phyloP scores from a whole-genome alignment of 768 basidiomycete genomes.

The Hericium erinaceus region DNA sequence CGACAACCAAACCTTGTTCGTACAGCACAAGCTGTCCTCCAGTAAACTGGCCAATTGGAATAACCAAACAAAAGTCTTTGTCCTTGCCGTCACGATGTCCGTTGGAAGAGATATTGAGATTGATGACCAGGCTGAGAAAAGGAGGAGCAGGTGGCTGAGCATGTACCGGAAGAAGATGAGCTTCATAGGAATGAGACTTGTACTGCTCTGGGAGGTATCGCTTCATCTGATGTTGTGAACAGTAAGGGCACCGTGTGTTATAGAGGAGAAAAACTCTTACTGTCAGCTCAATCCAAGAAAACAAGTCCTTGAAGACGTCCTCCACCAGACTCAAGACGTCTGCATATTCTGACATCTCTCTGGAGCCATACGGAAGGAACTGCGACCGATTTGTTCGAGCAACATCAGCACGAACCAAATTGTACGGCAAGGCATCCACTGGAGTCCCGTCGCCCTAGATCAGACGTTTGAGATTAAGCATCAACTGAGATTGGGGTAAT shows the following conservation, averaged over 20 bases:
- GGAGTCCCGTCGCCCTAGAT: background rate
- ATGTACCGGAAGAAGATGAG: background rate
- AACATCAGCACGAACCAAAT: background rate
- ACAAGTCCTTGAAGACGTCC: background rate
- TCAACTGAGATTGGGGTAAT: too few species aligned
- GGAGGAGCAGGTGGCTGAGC: background rate
- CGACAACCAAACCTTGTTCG: background rate
- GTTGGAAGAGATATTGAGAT: background rate
- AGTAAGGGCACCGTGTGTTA: too few species aligned
- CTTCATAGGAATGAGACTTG: background rate
- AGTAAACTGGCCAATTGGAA: background rate
- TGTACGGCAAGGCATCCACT: background rate
- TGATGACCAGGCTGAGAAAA: background rate
- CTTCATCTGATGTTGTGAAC: background rate
- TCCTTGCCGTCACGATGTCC: background rate
- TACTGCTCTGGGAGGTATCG: background rate
- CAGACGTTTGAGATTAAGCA: background rate
- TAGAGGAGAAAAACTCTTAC: background rate
- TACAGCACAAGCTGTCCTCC: background rate
- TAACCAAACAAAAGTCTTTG: background rate
- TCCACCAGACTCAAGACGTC: background rate
- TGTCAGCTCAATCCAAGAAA: background rate
- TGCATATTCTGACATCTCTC: background rate
- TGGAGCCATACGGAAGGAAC: background rate
- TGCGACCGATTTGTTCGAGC: background rate